Conservation (phyloP, 2,329 filamentous ascomycete species). For the Aspergillus jensenii region DNA sequence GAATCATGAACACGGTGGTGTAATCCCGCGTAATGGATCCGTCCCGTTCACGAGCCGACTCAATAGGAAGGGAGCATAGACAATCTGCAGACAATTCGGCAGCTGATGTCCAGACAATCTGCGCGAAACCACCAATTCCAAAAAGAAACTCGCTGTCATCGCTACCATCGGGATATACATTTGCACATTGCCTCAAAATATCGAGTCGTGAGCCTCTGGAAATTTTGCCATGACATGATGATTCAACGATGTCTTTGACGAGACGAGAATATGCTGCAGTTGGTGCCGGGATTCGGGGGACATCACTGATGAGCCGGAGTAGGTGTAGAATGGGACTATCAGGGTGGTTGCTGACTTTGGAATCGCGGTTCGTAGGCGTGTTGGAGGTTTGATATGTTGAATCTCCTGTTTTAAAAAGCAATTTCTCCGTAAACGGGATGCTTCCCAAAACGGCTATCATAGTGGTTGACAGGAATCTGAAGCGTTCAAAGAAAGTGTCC, state of each 20-base stretch:
- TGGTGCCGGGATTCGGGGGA: conserved; percentile 17
- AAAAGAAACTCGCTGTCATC: conserved; percentile 17
- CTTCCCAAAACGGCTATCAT: conserved; percentile 53
- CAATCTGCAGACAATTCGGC: conserved; percentile 33
- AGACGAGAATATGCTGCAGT: conserved; percentile 29
- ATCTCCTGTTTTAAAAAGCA: conserved; percentile 54
- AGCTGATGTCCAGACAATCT: conserved; percentile 37
- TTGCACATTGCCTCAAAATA: conserved; percentile 38
- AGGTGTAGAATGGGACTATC: conserved; percentile 42
- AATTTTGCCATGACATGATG: conserved; percentile 33
- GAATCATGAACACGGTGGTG: conserved; percentile 65
- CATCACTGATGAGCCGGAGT: conserved; percentile 33
- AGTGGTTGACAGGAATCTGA: conserved; percentile 52
- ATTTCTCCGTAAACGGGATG: conserved; percentile 52
- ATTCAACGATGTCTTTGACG: conserved; percentile 31
- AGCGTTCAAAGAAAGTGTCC: conserved; percentile 48
- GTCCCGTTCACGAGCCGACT: conserved; percentile 44
- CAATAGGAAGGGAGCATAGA: conserved; percentile 43
- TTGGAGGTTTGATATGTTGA: conserved; percentile 51
- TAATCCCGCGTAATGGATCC: conserved; percentile 65
- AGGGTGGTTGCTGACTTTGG: conserved; percentile 25
- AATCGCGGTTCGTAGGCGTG: conserved; percentile 36
- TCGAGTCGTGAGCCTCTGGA: conserved; percentile 40
- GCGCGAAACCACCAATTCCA: conserved; percentile 13
- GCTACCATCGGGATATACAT: conserved; percentile 22